Conservation (phyloP, 768 basidiomycete genomes). For the Baorangia bicolor region DNA sequence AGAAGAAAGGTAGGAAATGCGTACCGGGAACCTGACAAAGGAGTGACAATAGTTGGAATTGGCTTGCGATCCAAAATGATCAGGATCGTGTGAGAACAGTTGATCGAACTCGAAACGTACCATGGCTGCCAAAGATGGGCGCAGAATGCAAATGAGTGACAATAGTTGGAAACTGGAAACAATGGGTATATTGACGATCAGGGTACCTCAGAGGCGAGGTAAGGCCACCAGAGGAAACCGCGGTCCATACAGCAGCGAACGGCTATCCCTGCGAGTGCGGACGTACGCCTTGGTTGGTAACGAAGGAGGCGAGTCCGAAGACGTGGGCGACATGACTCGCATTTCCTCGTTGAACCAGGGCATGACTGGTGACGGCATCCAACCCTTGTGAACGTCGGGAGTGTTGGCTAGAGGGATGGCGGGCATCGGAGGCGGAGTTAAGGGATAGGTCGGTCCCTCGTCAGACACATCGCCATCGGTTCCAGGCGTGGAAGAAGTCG, state of each 20-base stretch:
- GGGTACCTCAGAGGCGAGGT: background rate
- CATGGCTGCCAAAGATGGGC: no score
- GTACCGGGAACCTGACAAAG: slow-evolving; percentile 3
- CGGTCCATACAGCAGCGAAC: background rate
- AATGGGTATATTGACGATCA: background rate
- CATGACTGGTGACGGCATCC: background rate
- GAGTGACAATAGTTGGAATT: slow-evolving; percentile 15
- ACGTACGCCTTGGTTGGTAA: background rate
- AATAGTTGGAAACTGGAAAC: slow-evolving; percentile 6
- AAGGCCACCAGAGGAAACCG: background rate
- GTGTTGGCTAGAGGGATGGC: background rate
- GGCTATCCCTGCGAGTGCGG: background rate
- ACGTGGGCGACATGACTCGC: background rate
- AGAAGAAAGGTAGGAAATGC: no score
- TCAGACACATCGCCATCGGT: slow-evolving; percentile 2
- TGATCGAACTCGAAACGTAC: no score
- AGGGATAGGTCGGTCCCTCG: slow-evolving; percentile 3
- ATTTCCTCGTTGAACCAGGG: background rate
- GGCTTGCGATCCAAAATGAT: background rate
- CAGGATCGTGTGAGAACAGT: no score
- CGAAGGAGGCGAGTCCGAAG: background rate
- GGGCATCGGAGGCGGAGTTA: background rate
- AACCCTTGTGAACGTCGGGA: background rate
- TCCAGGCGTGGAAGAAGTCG: background rate
- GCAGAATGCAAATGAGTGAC: slow-evolving; percentile 10